A percentile compares a stretch with the other conserved stretches of the same genome.
phyloP scores from a whole-genome alignment of 768 basidiomycete species.

The Tricholoma matsutake region DNA sequence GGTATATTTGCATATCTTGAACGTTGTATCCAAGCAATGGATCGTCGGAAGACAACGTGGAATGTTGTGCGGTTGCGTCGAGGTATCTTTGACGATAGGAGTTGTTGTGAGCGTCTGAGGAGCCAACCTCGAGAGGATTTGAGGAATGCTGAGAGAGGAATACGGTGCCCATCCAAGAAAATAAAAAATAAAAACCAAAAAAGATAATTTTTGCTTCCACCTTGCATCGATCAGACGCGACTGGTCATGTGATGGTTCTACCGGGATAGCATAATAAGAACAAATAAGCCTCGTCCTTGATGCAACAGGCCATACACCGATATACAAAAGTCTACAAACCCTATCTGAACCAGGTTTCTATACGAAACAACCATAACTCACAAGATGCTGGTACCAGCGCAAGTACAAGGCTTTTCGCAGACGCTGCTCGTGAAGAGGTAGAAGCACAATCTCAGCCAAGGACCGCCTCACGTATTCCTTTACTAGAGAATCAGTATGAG shows the following conservation, averaged over 20 bases:
- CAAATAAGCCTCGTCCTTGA: not conserved
- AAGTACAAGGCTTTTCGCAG: conserved; percentile 63
- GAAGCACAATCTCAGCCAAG: conserved; percentile 22
- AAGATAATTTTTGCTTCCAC: not conserved
- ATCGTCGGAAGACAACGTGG: conserved; percentile 48
- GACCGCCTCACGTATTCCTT: conserved; percentile 15
- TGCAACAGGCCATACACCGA: not conserved
- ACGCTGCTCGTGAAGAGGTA: conserved; percentile 55
- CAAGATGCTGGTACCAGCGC: conserved; percentile 21
- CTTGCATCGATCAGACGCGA: not conserved
- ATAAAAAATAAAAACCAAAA: not conserved
- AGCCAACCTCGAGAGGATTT: conserved; percentile 67
- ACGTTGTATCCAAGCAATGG: conserved; percentile 36
- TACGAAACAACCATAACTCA: not conserved
- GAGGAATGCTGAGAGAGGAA: conserved; percentile 69
- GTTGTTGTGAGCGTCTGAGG: conserved; percentile 54
- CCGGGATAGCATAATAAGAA: not conserved
- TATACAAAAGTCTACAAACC: no score
- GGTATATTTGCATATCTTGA: conserved; percentile 45
- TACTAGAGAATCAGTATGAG: conserved; percentile 45
- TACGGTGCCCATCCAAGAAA: conserved; percentile 31
- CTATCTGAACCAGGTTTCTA: no score
- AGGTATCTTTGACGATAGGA: conserved; percentile 39
- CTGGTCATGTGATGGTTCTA: not conserved
- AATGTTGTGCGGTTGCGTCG: conserved; percentile 27